Conservation (phyloP, 1,139 yeast genomes). For the Yamadazyma membranifaciens region DNA sequence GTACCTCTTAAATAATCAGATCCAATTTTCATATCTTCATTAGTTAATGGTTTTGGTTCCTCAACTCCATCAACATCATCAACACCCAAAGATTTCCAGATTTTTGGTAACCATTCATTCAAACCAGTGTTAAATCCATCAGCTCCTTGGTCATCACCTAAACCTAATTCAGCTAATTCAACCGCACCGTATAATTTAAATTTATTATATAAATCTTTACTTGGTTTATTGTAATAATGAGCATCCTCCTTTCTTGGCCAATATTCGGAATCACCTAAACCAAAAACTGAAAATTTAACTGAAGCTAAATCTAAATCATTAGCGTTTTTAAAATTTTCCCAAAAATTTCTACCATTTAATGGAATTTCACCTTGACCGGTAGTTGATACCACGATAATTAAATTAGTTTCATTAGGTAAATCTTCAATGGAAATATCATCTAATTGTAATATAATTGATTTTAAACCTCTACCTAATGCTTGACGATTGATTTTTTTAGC, state of each 20-base stretch:
- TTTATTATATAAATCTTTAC: conserved; percentile 66
- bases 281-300: conserved; percentile 75
- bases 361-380: conserved; percentile 99
- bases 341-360: conserved; percentile 85
- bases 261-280: conserved; percentile 90
- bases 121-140: conserved; percentile 93
- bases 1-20: conserved; percentile 92
- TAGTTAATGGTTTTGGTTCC: conserved; percentile 94
- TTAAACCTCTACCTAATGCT: conserved; percentile 83
- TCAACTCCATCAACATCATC: conserved; percentile 81
- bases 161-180: conserved; percentile 70
- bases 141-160: conserved; percentile 97
- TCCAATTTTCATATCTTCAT: conserved; percentile 90
- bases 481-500: conserved; percentile 83
- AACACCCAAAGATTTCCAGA: conserved; percentile 91
- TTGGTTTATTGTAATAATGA: conserved; percentile 93
- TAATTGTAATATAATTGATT: conserved; percentile 74
- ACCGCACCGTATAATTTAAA: conserved; percentile 71
- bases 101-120: conserved; percentile 76
- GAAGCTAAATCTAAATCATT: conserved; percentile 72
- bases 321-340: conserved; percentile 77
- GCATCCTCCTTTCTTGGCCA: conserved; percentile 98
- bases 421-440: conserved; percentile 85
- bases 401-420: conserved; percentile 74
- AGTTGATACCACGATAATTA: conserved; percentile 81